Base-by-base conservation (phyloP, 805 yeast genomes). In the Ogataea dorogensis region DNA sequence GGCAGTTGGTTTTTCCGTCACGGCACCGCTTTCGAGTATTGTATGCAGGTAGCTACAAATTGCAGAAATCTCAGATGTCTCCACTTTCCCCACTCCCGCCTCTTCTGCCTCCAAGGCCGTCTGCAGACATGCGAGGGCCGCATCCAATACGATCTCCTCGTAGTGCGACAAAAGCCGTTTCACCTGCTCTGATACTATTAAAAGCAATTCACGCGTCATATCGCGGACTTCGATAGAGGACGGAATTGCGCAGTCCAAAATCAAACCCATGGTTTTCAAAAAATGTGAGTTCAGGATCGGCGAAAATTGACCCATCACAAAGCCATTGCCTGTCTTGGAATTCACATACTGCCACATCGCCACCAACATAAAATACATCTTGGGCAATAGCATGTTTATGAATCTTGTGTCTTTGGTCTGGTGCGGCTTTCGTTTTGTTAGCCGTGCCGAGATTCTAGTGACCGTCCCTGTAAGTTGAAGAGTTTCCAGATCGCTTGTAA, bases 161-260 rank as follows among this genome's bases (percentile, higher is more conserved):
- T 28, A 43, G 2, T 17, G 6, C 8, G 40, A 23, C 13, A 28
- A 4, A 2, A 45, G 28, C 8, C 21, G 27, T 21, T 33, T 30
- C 17, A 50, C 17, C 23, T 40, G 49, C 7, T 34, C 47, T 3
- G 28, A 13, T 1, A 51, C 7, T 10, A 76, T 52, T 1, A 56
- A 46, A 5, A 81, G 43, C 36, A 70, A 57, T 43, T 81, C 88
- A 2, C 59, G 52, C 2, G 74, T 64, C 86, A 84, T 80, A 23
- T 75, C 84, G 1, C 61, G 53, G 16, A 77, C 51, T 28, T 74
- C 71, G 1, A 60, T 44, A 0, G 75, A 60, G 2, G 76, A 61
- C 1, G 86, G 87, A 42, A 75, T 71, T 0, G 83, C 77, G 32
- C 77, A 63, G 35, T 75, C 76, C 14, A 80, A 53, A 2, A 83